Evolutionary conservation across 1,139 yeast species (phyloP).

Genomic region (Sporopachydermia cereana): DNA sequence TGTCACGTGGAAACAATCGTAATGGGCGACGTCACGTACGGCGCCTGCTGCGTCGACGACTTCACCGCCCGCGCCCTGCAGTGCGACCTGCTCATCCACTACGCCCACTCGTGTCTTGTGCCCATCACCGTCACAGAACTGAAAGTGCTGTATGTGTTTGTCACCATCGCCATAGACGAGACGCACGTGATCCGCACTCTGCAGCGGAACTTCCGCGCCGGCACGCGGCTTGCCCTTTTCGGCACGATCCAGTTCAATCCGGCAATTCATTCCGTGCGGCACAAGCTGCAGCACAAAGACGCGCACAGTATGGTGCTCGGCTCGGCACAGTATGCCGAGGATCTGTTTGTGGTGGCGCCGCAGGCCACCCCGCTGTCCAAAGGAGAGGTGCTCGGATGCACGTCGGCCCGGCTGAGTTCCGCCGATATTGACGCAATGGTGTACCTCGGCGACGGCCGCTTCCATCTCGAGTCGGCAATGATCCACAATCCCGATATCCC

Average conservation of each 20-base stretch:
- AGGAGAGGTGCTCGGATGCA: constrained; percentile 95
- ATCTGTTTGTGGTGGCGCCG: constrained; percentile 66
- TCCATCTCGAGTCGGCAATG: constrained; percentile 94
- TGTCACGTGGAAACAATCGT: constrained; percentile 80
- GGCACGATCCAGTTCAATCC: constrained; percentile 98
- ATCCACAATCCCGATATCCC: constrained; percentile 90
- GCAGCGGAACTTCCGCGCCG: constrained; percentile 50
- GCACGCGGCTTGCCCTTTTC: constrained; percentile 61
- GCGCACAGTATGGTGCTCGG: constrained; percentile 11
- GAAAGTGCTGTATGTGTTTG: constrained; percentile 89
- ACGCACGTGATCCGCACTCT: constrained; percentile 69
- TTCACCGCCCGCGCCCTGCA: constrained; percentile 86
- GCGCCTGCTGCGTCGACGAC: constrained; percentile 98
- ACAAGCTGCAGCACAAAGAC: constrained; percentile 32
- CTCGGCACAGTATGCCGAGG: constrained; percentile 19
- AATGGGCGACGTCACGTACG: constrained; percentile 98
- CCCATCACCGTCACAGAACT: constrained; percentile 88
- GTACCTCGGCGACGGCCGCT: constrained; percentile 92
- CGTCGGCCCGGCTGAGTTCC: constrained; percentile 56
- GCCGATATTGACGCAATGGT: constrained; percentile 52
- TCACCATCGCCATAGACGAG: constrained; percentile 83
- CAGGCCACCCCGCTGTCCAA: constrained; percentile 88
- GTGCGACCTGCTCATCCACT: constrained; percentile 91
- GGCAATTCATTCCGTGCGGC: constrained; percentile 69
- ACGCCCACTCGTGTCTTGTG: constrained; percentile 94